Percentiles rank a stretch among this genome's conserved stretches.
These are phyloP conservation scores for Acer negundo DNA, from an alignment of 345 rosid genomes.

Conservation along the genomic window DNA sequence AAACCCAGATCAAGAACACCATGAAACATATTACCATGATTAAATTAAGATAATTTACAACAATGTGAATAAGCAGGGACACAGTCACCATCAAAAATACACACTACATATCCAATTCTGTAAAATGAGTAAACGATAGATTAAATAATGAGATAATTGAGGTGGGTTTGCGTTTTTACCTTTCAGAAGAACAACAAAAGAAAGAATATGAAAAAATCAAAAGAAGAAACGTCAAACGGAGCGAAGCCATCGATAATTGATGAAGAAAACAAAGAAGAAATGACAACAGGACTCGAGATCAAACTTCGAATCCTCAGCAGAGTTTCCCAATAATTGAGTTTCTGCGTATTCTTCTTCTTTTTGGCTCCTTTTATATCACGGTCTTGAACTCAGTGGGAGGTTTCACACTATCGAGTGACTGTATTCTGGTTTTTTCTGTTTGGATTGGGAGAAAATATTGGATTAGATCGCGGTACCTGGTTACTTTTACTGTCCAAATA, in stretches of 20 bases:
- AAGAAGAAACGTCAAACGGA: constrained; percentile 21
- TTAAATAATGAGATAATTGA: not conserved
- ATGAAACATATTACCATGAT: not conserved
- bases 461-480: too few relatives aligned
- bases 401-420: too few relatives aligned
- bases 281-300: not conserved
- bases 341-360: too few relatives aligned
- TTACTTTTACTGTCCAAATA: too few relatives aligned
- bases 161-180: constrained; percentile 29
- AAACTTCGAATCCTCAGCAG: not conserved
- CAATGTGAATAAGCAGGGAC: too few relatives aligned
- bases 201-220: constrained; percentile 23
- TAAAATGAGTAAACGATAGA: constrained; percentile 5
- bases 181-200: constrained; percentile 30
- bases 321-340: not conserved
- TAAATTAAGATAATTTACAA: not conserved
- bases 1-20: constrained; percentile 21
- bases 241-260: constrained; percentile 34
- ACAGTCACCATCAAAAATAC: not conserved
- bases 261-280: not conserved
- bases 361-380: too few relatives aligned
- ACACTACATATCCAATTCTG: not conserved
- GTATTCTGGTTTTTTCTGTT: too few relatives aligned
- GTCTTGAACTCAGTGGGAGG: too few relatives aligned
- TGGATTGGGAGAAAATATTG: too few relatives aligned